A percentile compares a stretch with the other conserved stretches of the same genome.
Evolutionary conservation across 1,284 basidiomycete species (phyloP).

Genomic region (Fomes fomentarius): DNA sequence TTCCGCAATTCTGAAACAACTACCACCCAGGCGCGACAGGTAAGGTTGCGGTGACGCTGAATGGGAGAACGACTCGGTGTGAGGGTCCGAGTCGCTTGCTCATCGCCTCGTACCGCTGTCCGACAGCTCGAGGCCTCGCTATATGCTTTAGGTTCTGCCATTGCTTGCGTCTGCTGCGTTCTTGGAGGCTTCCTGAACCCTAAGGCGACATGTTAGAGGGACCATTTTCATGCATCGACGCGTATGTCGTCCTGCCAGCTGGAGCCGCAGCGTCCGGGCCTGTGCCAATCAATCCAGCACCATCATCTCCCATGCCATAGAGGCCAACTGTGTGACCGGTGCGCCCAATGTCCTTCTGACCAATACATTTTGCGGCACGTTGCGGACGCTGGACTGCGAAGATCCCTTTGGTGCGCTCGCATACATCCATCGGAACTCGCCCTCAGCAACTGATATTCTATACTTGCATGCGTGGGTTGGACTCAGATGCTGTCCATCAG

Average conservation of each 20-base stretch:
- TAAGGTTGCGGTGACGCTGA: background rate
- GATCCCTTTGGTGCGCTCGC: constrained; percentile 17
- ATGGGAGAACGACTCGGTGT: background rate
- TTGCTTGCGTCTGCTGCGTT: background rate
- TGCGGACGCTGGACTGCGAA: constrained; percentile 18
- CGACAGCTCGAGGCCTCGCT: background rate
- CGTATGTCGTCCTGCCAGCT: constrained; percentile 9
- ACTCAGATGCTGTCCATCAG: constrained; percentile 1
- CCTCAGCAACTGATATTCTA: constrained; percentile 12
- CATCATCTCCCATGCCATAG: constrained; percentile 5
- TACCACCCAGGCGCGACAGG: background rate
- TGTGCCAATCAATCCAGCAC: background rate
- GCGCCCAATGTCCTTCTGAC: constrained; percentile 8
- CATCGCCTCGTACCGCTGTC: constrained; percentile 2
- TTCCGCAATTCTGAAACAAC: background rate
- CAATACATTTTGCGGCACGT: constrained; percentile 8
- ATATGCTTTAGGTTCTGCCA: constrained; percentile 4
- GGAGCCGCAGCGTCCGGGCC: constrained; percentile 1
- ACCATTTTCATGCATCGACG: background rate
- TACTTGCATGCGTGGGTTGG: background rate
- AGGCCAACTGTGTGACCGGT: background rate
- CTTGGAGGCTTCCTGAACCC: no score
- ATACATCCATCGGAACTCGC: constrained; percentile 10
- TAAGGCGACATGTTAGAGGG: background rate
- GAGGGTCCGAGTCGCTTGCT: background rate